Evolutionary conservation across 148 eudicot species (phyloP), one percentile per base, ranked within the genome.

Genomic region (Nyssa sinensis): DNA sequence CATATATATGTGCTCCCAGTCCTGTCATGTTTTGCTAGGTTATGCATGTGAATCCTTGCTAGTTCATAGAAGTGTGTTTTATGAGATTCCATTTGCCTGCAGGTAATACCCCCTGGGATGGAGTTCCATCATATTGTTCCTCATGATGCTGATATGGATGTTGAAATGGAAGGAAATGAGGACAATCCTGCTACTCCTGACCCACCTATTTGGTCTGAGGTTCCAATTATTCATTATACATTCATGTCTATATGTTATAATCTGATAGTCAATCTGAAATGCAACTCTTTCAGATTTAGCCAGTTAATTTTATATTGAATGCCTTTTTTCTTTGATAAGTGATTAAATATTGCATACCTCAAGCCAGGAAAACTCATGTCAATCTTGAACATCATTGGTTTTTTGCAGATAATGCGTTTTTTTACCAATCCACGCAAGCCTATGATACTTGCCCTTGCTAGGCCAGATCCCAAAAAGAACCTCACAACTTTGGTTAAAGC

Each of bases 391-490:
- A 28, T 76, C 35, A 21, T 14, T 69, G 69, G 70, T 73, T 19
- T 62, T 53, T 7, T 80, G 81, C 87, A 95, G 99, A 88, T 95
- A 75, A 93, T 95, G 97, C 96, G 94, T 30, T 95, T 93, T 84
- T 95, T 95, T 74, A 72, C 91, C 37, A 93, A 93, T 83, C 97
- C 97, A 78, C 83, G 96, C 80, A 95, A 95, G 82, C 99, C 99
- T 21, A 92, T 95, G 99, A 92, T 95, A 49, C 91, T 95, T 66
- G 99, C 99, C 69, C 91, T 95, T 66, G 99, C 97, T 67, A 90
- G 99, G 93, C 99, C 99, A 39, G 99, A 95, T 86, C 98, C 99
- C 7, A 95, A 95, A 82, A 95, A 95, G 84, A 95, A 95, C 57
- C 93, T 95, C n/a, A 89, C 88, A 33, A 95, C 99, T 76, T 88